Evolutionary conservation across 2,329 filamentous ascomycete genomes (phyloP).

Genomic region (Fusarium equiseti): DNA sequence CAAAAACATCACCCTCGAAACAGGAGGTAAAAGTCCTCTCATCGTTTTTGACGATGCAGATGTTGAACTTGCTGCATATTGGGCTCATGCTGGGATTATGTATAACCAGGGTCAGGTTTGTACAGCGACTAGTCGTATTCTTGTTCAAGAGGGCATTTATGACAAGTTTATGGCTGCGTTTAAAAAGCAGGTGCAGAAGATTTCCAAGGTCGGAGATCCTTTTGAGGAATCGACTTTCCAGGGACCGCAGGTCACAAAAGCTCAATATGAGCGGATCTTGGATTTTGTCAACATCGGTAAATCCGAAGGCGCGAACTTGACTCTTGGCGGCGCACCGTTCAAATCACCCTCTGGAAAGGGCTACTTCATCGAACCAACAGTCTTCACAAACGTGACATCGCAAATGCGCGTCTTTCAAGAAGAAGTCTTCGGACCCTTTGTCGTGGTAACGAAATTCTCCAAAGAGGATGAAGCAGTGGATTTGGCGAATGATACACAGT

Average conservation of each 20-base stretch:
- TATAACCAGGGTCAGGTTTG: conserved; percentile 75
- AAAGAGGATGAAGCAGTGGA: conserved; percentile 57
- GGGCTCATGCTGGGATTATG: conserved; percentile 64
- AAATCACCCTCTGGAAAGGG: conserved; percentile 55
- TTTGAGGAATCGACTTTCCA: conserved; percentile 78
- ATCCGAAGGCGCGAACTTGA: conserved; percentile 75
- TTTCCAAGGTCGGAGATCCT: conserved; percentile 76
- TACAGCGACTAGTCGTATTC: conserved; percentile 72
- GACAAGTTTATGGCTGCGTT: conserved; percentile 68
- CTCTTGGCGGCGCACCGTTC: conserved; percentile 66
- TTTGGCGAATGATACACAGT: conserved; percentile 65
- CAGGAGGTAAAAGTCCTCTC: conserved; percentile 74
- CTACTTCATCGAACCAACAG: conserved; percentile 61
- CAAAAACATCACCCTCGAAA: conserved; percentile 76
- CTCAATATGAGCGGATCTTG: conserved; percentile 77
- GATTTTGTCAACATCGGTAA: conserved; percentile 78
- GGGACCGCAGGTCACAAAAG: conserved; percentile 78
- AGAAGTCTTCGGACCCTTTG: conserved; percentile 62
- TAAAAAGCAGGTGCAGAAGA: conserved; percentile 42
- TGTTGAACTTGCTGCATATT: conserved; percentile 75
- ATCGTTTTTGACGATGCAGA: conserved; percentile 75
- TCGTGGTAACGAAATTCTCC: conserved; percentile 57
- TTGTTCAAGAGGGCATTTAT: conserved; percentile 71
- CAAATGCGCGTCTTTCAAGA: conserved; percentile 60
- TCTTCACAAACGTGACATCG: conserved; percentile 58